Evolutionary conservation across 192 early-diverging fungal species (phyloP), one percentile per base, ranked within the genome.

Genomic region (Coemansia sp.): DNA sequence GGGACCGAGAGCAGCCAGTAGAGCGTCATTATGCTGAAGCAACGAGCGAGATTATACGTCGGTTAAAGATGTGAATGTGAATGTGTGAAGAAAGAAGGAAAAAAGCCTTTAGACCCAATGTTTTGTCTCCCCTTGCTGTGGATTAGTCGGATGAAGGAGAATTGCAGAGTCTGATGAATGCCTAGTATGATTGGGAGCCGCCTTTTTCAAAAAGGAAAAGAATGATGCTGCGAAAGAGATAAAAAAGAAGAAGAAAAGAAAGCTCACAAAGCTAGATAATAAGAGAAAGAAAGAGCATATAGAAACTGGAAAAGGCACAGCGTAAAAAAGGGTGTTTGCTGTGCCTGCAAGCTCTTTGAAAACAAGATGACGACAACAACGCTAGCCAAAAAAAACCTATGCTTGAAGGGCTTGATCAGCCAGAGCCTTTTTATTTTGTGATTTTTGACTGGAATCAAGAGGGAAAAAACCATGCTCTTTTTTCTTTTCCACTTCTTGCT

Each of bases 1-100:
- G 98, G 98, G 9, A 95, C 93, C 26, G 93, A 92, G 15, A 96
- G 79, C 68, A 95, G 82, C 79, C 86, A 89, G 70, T 86, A 90
- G 56, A 85, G 71, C 43, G 77, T 70, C 84, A 84, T 85, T 53
- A 41, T 19, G 9, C 5, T 12, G 5, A 45, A 45, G 13, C 9
- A 45, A 5, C 44, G 1, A 45, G 13, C 44, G 13, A 45, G 44
- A 45, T 45, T 45, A 45, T 45, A 21, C 21, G 6, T 12, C 53
- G 10, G 18, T 9, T 23, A 5, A 40, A 38, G 32, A 37, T n/a
- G 56, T 1, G 12, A n/a, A 58, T 38, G 56, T 26, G 23, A 18
- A 18, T 19, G 32, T 9, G 26, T 54, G 16, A 32, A 32, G 32
- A 32, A 32, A 32, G 32, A 32, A 4, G 32, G 32, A 4, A 4